These are phyloP conservation scores for Prinsepia uniflora DNA, from an alignment of 306 rosid species.

Conservation along the genomic window DNA sequence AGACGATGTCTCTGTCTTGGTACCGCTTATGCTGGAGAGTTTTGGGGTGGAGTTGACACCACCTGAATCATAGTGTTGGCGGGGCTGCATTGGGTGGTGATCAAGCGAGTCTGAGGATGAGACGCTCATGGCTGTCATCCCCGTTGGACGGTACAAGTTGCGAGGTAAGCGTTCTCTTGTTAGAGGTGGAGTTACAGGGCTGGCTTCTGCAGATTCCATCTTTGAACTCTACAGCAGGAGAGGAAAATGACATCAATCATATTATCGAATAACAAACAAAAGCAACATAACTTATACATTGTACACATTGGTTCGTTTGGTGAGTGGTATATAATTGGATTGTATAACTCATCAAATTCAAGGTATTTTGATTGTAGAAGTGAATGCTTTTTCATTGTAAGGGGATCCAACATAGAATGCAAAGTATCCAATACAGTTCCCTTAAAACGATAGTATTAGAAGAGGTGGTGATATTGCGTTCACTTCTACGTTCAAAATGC, in stretches of 20 bases:
- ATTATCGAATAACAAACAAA: not conserved
- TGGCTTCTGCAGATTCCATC: slow-evolving; percentile 76
- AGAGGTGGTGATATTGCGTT: too few species aligned
- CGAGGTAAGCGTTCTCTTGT: slow-evolving; percentile 63
- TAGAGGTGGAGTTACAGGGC: slow-evolving; percentile 93
- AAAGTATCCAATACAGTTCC: too few species aligned
- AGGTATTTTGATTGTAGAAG: too few species aligned
- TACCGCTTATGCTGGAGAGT: slow-evolving; percentile 54
- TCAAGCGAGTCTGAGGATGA: slow-evolving; percentile 87
- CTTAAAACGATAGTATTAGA: too few species aligned
- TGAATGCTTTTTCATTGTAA: too few species aligned
- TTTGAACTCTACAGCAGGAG: slow-evolving; percentile 60
- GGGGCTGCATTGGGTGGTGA: slow-evolving; percentile 53
- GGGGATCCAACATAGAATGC: too few species aligned
- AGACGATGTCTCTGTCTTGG: slow-evolving; percentile 72
- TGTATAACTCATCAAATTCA: too few species aligned
- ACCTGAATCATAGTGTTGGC: slow-evolving; percentile 50
- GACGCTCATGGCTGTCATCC: slow-evolving; percentile 54
- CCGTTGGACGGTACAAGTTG: slow-evolving; percentile 45
- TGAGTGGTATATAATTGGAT: too few species aligned
- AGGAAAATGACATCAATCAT: not conserved
- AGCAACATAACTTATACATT: not conserved
- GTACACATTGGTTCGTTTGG: not conserved
- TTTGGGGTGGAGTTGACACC: slow-evolving; percentile 62
- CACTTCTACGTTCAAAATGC: too few species aligned